A percentile compares a stretch with the other conserved stretches of the same genome.
Evolutionary conservation across 2,329 filamentous ascomycete species (phyloP).

Genomic region (Apiospora arundinis): DNA sequence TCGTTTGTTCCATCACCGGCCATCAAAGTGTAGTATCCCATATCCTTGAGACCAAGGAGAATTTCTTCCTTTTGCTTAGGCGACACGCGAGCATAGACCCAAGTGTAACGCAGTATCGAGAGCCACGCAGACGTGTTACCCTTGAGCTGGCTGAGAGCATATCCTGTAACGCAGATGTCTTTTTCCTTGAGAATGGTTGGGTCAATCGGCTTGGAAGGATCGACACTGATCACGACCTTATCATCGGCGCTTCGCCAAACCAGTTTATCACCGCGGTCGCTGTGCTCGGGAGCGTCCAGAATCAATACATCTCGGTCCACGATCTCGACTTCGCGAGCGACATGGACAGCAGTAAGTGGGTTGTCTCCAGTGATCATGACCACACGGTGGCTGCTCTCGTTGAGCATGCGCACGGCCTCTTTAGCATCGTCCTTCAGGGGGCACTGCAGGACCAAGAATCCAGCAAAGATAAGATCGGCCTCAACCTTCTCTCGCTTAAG

Average conservation of each 20-base stretch:
- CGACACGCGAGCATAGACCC: constrained; percentile 98
- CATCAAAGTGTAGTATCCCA: constrained; percentile 98
- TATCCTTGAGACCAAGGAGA: constrained; percentile 92
- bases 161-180: constrained; percentile 95
- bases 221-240: constrained; percentile 82
- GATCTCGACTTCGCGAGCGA: constrained; percentile 94
- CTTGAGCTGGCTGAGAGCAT: constrained; percentile 88
- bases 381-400: constrained; percentile 97
- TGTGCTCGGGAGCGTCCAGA: constrained; percentile 91
- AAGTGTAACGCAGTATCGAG: constrained; percentile 83
- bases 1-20: constrained; percentile 98
- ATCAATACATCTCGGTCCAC: constrained; percentile 95
- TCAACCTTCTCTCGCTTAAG: constrained; percentile 94
- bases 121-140: constrained; percentile 73
- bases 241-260: constrained; percentile 97
- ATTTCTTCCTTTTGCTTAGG: constrained; percentile 99
- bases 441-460: constrained; percentile 93
- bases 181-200: constrained; percentile 80
- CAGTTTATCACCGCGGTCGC: constrained; percentile 78
- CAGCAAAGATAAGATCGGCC: constrained; percentile 83
- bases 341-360: constrained; percentile 93
- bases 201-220: constrained; percentile 82
- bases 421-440: constrained; percentile 96
- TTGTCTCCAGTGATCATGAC: constrained; percentile 99
- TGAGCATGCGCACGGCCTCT: constrained; percentile 93